Conservation (phyloP, 805 yeast genomes). For the Yueomyces sinensis region DNA sequence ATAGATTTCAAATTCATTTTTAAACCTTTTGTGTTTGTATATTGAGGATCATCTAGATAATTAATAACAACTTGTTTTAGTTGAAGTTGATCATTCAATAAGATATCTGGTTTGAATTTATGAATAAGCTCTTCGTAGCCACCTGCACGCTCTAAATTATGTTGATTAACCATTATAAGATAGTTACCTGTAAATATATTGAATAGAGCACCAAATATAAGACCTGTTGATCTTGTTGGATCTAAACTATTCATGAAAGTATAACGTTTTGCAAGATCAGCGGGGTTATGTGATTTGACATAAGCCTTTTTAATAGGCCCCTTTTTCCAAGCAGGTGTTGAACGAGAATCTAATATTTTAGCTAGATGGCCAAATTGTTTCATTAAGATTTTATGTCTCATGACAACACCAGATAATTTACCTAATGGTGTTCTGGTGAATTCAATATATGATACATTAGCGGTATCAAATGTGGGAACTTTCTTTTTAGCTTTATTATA, state of each 20-base stretch:
- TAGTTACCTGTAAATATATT: conserved; percentile 78
- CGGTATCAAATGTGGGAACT: conserved; percentile 54
- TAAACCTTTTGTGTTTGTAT: conserved; percentile 66
- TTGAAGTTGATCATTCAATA: conserved; percentile 78
- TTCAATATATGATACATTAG: conserved; percentile 87
- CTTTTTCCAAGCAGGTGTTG: conserved; percentile 32
- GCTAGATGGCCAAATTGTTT: conserved; percentile 77
- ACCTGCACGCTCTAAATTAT: conserved; percentile 68
- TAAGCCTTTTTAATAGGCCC: conserved; percentile 33
- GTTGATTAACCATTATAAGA: conserved; percentile 65
- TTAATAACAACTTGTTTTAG: conserved; percentile 84
- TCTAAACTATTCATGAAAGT: conserved; percentile 54
- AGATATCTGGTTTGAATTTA: conserved; percentile 51
- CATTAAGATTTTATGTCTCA: conserved; percentile 76
- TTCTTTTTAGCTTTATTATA: conserved; percentile 45
- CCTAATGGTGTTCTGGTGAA: conserved; percentile 85
- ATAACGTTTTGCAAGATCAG: conserved; percentile 27
- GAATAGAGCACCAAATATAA: conserved; percentile 67
- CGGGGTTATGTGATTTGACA: conserved; percentile 6
- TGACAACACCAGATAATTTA: conserved; percentile 82
- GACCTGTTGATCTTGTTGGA: conserved; percentile 70
- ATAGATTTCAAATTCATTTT: conserved; percentile 69
- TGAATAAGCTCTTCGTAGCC: conserved; percentile 73
- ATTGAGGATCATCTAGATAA: conserved; percentile 81
- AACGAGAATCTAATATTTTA: conserved; percentile 49